phyloP scores from a whole-genome alignment of 345 rosid genomes.

The Trapa bicornis region DNA sequence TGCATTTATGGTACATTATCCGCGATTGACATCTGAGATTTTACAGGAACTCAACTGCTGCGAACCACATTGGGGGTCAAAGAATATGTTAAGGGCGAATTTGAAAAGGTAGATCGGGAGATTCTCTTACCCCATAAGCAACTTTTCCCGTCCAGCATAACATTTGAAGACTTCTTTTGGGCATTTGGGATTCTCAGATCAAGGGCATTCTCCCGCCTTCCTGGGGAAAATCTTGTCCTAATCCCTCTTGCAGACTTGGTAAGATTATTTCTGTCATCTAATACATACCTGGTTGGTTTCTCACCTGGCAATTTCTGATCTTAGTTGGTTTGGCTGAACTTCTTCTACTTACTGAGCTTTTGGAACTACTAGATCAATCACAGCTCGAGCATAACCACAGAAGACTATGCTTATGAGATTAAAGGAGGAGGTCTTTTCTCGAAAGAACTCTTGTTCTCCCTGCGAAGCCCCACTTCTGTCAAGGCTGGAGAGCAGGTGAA shows the following conservation, averaged over 20 bases:
- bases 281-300: not conserved
- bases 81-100: slow-evolving; percentile 51
- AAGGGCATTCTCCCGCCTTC: slow-evolving; percentile 79
- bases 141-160: slow-evolving; percentile 54
- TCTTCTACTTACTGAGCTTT: not conserved
- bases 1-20: not conserved
- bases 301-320: slow-evolving; percentile 6
- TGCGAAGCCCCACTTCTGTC: slow-evolving; percentile 64
- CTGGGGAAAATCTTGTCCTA: slow-evolving; percentile 77
- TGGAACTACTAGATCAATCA: slow-evolving; percentile 68
- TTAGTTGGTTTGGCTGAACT: not conserved
- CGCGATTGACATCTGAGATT: not conserved
- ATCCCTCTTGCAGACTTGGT: slow-evolving; percentile 91
- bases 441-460: slow-evolving; percentile 71
- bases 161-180: slow-evolving; percentile 67
- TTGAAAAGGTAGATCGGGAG: slow-evolving; percentile 50
- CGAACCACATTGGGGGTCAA: slow-evolving; percentile 61
- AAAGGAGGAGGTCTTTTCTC: slow-evolving; percentile 93
- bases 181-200: slow-evolving; percentile 86
- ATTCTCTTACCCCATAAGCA: slow-evolving; percentile 40
- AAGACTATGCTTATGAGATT: slow-evolving; percentile 82
- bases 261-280: slow-evolving; percentile 11
- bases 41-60: slow-evolving; percentile 66
- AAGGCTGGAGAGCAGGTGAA: slow-evolving; percentile 89
- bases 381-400: slow-evolving; percentile 49